phyloP scores from a whole-genome alignment of 768 basidiomycete genomes.

The Dendrothele bispora region DNA sequence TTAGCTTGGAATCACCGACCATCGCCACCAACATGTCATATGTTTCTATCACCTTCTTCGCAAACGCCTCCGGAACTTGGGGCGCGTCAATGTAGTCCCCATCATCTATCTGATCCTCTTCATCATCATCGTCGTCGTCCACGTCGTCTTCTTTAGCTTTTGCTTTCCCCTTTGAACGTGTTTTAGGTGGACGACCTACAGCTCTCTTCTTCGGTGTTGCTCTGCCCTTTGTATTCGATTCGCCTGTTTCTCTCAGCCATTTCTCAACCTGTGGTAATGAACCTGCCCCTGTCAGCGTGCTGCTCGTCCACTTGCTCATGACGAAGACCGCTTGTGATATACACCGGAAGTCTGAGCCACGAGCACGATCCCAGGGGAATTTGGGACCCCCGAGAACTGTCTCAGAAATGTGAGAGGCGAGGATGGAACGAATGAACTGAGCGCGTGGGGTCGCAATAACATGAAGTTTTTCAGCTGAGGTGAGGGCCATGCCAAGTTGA shows the following conservation, averaged over 20 bases:
- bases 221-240: no score
- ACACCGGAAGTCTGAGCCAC: slow-evolving; percentile 36
- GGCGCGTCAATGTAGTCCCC: background rate
- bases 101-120: no score
- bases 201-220: no score
- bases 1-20: background rate
- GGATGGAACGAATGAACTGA: slow-evolving; percentile 39
- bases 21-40: slow-evolving; percentile 2
- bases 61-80: background rate
- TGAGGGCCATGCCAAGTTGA: slow-evolving; percentile 51
- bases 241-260: no score
- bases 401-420: slow-evolving; percentile 27
- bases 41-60: slow-evolving; percentile 4
- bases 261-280: slow-evolving; percentile 4
- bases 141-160: no score
- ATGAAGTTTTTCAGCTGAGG: slow-evolving; percentile 52
- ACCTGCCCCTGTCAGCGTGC: background rate
- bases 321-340: slow-evolving; percentile 16
- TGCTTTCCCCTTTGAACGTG: no score
- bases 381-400: slow-evolving; percentile 17
- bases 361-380: slow-evolving; percentile 26
- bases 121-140: no score
- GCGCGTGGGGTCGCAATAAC: slow-evolving; percentile 42
- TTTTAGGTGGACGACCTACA: no score
- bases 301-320: background rate